Percentiles rank a stretch among this genome's conserved stretches.
phyloP scores from a whole-genome alignment of 805 yeast genomes.

The Teunomyces tritomae region DNA sequence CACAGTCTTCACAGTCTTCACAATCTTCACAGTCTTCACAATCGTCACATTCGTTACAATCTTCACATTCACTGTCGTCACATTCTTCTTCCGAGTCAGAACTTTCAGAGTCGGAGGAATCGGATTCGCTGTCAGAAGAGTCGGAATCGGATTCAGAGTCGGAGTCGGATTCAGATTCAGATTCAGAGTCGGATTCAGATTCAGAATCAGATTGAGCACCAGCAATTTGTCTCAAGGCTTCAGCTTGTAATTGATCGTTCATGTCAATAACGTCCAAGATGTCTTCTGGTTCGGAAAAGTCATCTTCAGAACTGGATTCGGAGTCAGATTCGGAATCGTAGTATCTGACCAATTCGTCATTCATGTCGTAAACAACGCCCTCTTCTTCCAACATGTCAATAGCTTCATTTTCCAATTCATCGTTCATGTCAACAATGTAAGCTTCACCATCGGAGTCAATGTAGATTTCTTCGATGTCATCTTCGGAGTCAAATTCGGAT shows the following conservation, averaged over 20 bases:
- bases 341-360: conserved; percentile 4
- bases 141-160: conserved; percentile 13
- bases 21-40: neutral
- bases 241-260: conserved; percentile 38
- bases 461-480: conserved; percentile 11
- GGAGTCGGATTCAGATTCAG: conserved; percentile 9
- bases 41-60: conserved; percentile 13
- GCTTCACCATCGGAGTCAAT: conserved; percentile 14
- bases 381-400: conserved; percentile 21
- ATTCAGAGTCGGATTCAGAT: conserved; percentile 10
- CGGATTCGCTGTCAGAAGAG: conserved; percentile 13
- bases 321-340: conserved; percentile 9
- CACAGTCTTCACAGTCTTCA: neutral
- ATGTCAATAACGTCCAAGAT: conserved; percentile 34
- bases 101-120: conserved; percentile 9
- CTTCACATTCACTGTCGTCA: conserved; percentile 2
- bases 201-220: conserved; percentile 22
- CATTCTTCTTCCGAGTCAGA: conserved; percentile 8
- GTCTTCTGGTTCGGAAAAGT: conserved; percentile 26
- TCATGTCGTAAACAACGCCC: conserved; percentile 9
- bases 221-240: conserved; percentile 31
- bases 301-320: conserved; percentile 14
- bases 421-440: conserved; percentile 29
- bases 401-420: conserved; percentile 33
- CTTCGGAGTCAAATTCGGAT: conserved; percentile 16